Evolutionary conservation across 768 basidiomycete species (phyloP).

Genomic region (Boletales sp.): DNA sequence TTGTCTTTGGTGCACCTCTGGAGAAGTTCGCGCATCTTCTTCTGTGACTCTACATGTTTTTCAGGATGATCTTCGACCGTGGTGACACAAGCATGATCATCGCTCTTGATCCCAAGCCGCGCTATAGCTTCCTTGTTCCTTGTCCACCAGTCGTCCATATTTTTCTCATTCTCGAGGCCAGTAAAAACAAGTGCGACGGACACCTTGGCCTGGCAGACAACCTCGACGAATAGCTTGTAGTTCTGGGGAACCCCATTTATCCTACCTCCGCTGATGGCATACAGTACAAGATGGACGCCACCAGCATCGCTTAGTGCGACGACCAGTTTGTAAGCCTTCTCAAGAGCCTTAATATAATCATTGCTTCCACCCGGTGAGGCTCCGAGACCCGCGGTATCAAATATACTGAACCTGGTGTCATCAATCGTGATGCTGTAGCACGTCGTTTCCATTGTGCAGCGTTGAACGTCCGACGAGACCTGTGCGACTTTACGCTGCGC

Average conservation of each 20-base stretch:
- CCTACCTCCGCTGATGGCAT: conserved; percentile 31
- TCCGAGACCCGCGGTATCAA: conserved; percentile 26
- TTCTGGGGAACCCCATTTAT: conserved; percentile 26
- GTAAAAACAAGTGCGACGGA: conserved; percentile 35
- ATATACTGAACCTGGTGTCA: conserved; percentile 11
- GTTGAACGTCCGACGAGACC: conserved; percentile 12
- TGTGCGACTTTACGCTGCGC: not conserved
- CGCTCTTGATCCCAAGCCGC: conserved; percentile 8
- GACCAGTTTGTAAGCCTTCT: conserved; percentile 24
- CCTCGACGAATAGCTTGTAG: conserved; percentile 33
- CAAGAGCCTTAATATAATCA: conserved; percentile 12
- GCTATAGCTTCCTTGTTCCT: conserved; percentile 10
- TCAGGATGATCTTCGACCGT: not conserved
- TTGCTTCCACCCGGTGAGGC: conserved; percentile 10
- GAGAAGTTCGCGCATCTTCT: conserved; percentile 9
- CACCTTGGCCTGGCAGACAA: conserved; percentile 33
- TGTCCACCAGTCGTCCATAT: conserved; percentile 25
- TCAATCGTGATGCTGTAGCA: conserved; percentile 18
- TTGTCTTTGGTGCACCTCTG: not conserved
- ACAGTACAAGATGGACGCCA: conserved; percentile 37
- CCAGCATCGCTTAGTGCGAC: conserved; percentile 13
- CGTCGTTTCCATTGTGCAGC: conserved; percentile 28
- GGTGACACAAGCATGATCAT: conserved; percentile 22
- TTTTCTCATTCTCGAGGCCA: conserved; percentile 25
- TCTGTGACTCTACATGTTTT: conserved; percentile 13